Evolutionary conservation across 2,329 filamentous ascomycete species (phyloP).

Genomic region (Claviceps pazoutovae): DNA sequence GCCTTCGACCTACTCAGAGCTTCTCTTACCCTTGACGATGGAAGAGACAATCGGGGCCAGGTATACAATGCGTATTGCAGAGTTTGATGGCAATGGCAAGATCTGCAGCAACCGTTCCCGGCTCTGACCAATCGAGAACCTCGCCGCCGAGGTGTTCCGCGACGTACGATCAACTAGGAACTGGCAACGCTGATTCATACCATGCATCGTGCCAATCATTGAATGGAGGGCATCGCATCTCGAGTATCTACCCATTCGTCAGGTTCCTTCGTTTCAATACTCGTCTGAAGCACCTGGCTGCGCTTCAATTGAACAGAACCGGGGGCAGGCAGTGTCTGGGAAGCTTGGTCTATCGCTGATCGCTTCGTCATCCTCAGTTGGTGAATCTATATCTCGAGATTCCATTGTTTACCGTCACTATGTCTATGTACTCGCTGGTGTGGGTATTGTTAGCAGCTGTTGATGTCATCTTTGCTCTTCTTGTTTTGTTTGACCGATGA

Average conservation of each 20-base stretch:
- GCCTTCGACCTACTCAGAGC: not conserved
- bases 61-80: slow-evolving; percentile 10
- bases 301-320: no score
- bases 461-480: no score
- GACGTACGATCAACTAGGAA: not conserved
- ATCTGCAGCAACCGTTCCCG: slow-evolving; percentile 34
- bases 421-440: slow-evolving; percentile 14
- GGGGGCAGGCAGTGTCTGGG: not conserved
- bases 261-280: not conserved
- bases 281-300: not conserved
- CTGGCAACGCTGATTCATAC: slow-evolving; percentile 9
- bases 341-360: not conserved
- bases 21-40: not conserved
- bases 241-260: not conserved
- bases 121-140: slow-evolving; percentile 32
- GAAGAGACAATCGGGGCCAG: not conserved
- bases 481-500: no score
- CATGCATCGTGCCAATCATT: not conserved
- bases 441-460: slow-evolving; percentile 9
- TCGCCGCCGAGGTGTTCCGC: slow-evolving; percentile 18
- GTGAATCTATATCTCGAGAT: slow-evolving; percentile 34
- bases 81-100: slow-evolving; percentile 19
- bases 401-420: slow-evolving; percentile 37
- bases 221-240: not conserved
- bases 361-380: slow-evolving; percentile 22